Evolutionary conservation across 2,329 filamentous ascomycete genomes (phyloP).

Genomic region (Neoscytalidium dimidiatum): DNA sequence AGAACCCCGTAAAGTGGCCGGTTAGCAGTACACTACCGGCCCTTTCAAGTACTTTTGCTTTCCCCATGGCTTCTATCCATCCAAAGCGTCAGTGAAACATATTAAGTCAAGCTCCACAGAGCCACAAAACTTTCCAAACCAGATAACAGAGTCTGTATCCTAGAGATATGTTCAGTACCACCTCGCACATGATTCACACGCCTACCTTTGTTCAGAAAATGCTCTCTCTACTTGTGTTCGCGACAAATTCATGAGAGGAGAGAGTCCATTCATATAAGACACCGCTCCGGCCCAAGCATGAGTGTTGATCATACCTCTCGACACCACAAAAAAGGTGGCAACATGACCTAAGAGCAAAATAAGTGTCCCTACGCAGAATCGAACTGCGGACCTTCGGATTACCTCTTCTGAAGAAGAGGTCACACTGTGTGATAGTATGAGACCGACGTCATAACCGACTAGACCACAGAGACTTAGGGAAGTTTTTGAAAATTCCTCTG

Average conservation of each 20-base stretch:
- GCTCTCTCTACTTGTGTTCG: too few species aligned
- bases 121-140: neutral
- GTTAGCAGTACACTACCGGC: too few species aligned
- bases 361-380: constrained; percentile 21
- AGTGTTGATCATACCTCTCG: too few species aligned
- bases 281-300: too few species aligned
- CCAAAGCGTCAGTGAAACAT: too few species aligned
- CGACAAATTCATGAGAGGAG: too few species aligned
- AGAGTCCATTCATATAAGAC: too few species aligned
- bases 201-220: neutral
- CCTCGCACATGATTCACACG: too few species aligned
- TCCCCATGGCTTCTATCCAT: too few species aligned
- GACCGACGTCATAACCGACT: constrained; percentile 24
- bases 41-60: too few species aligned
- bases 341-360: neutral
- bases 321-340: neutral
- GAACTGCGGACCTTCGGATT: constrained; percentile 22
- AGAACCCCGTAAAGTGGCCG: too few species aligned
- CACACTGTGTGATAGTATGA: constrained; percentile 12
- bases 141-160: neutral
- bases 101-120: neutral
- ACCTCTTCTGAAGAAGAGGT: constrained; percentile 5
- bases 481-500: neutral
- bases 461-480: constrained; percentile 20
- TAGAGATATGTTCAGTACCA: too few species aligned